Base-by-base conservation (phyloP, 768 basidiomycete genomes). In the Suillus bovinus region DNA sequence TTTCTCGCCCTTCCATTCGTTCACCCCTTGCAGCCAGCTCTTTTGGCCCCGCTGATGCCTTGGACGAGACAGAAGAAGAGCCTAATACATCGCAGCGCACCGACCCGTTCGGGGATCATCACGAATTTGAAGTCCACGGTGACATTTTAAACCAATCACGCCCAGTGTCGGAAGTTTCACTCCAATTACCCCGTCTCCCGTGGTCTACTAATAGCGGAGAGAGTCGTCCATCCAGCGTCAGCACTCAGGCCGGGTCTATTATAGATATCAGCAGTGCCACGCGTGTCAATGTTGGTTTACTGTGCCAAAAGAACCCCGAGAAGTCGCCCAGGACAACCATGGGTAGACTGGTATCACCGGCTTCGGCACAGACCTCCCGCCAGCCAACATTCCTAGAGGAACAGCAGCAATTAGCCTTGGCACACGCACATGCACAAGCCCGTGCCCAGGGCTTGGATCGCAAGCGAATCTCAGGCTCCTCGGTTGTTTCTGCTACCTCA, bases 1-100 rank as follows among this genome's bases (percentile, higher is more conserved):
- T 53, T 24, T 73, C 76, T 14, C 81, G 82, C 50, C 83, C 84
- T 1, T 66, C 81, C 2, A 70, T 80, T 22, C 82, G 83, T 38
- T 92, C 90, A 0, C 91, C 91, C 13, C 78, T 93, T 53, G 89
- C 90, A 14, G 78, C 83, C 4, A 82, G 82, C 13, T 89, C 89
- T 6, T 92, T 91, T 71, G 88, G 86, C 20, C 90, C 90, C 1
- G 78, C 80, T 39, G 91, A 91, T 69, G 72, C 89, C 29, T 72
- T 84, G 17, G 78, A 73, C 9, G 88, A 90, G 71, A 74, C 66
- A 4, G 71, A 77, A 0, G 72, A 70, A 69, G 72, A 73, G 16
- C 74, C 72, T 14, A 72, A 71, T 8, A 31, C 65, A 20, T 61
- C 73, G 6, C 5, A 39, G 58, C 72, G 68, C 66, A 62, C 55